Evolutionary conservation across 352 stramenopile genomes (phyloP).

Genomic region (Pilasporangium apinafurcum): DNA sequence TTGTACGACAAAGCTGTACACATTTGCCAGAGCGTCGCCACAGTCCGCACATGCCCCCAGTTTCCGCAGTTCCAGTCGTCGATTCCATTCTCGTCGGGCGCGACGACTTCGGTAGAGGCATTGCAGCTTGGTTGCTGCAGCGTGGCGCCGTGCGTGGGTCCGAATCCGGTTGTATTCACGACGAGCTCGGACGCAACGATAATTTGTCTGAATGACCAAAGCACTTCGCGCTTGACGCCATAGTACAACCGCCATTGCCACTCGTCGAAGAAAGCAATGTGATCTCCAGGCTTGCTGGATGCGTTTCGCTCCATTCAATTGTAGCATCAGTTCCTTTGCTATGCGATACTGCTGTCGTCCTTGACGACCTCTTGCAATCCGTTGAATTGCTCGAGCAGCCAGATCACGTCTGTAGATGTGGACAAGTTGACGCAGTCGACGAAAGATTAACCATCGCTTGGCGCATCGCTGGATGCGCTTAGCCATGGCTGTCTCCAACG

Average conservation of each 20-base stretch:
- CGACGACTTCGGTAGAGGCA: slow-evolving; percentile 22
- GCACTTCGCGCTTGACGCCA: slow-evolving; percentile 14
- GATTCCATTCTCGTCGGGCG: slow-evolving; percentile 19
- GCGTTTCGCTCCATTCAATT: neutral
- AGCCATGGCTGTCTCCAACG: slow-evolving; percentile 31
- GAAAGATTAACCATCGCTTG: slow-evolving; percentile 22
- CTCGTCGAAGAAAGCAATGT: slow-evolving; percentile 9
- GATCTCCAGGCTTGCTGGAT: slow-evolving; percentile 35
- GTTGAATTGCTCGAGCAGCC: slow-evolving; percentile 20
- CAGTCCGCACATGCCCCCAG: slow-evolving; percentile 40
- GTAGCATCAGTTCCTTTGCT: neutral
- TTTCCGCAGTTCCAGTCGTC: slow-evolving; percentile 21
- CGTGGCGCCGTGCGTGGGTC: slow-evolving; percentile 16
- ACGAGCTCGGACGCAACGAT: slow-evolving; percentile 4
- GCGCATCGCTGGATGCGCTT: slow-evolving; percentile 25
- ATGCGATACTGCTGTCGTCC: slow-evolving; percentile 1
- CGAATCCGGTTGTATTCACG: slow-evolving; percentile 19
- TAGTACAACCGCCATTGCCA: neutral
- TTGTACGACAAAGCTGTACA: slow-evolving; percentile 27
- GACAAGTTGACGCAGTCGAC: slow-evolving; percentile 7
- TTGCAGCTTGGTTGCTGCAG: slow-evolving; percentile 37
- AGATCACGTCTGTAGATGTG: slow-evolving; percentile 6
- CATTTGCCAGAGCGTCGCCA: slow-evolving; percentile 15
- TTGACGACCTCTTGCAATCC: slow-evolving; percentile 10
- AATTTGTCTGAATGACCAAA: slow-evolving; percentile 14